Conservation (phyloP, 1,139 yeast species). For the Yarrowia galli region DNA sequence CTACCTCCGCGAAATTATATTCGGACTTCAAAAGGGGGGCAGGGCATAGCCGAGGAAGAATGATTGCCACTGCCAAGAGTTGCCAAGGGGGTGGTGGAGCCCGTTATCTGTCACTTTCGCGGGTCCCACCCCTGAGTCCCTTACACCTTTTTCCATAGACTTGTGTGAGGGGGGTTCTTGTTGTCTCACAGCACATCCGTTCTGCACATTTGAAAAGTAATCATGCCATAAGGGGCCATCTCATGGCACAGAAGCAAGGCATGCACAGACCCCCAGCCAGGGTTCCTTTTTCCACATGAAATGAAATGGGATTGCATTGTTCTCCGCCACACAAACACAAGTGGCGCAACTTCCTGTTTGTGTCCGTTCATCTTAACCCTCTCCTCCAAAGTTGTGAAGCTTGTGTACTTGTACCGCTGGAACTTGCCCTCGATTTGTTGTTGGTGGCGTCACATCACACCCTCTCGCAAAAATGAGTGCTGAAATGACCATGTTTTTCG, state of each 20-base stretch:
- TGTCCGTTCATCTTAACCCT: not conserved
- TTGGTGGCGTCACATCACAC: not conserved
- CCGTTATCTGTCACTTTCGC: slow-evolving; percentile 12
- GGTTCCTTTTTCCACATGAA: slow-evolving; percentile 13
- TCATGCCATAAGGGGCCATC: slow-evolving; percentile 17
- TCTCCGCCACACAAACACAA: not conserved
- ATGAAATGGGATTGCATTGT: slow-evolving; percentile 6
- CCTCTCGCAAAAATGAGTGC: too few species aligned
- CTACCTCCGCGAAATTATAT: not conserved
- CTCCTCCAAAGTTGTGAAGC: not conserved
- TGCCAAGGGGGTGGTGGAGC: not conserved
- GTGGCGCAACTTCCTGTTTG: not conserved
- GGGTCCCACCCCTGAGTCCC: not conserved
- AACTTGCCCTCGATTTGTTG: not conserved
- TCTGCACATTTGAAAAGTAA: slow-evolving; percentile 9
- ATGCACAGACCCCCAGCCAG: not conserved
- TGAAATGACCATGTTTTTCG: not conserved
- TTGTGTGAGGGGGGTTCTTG: too few species aligned
- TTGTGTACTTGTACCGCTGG: too few species aligned
- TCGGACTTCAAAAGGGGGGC: not conserved
- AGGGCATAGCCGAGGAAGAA: not conserved
- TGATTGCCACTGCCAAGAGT: not conserved
- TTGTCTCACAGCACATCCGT: not conserved
- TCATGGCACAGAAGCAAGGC: slow-evolving; percentile 11
- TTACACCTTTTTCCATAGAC: not conserved